Evolutionary conservation across 2,329 filamentous ascomycete species (phyloP).

Genomic region (Alternaria incomplexa): DNA sequence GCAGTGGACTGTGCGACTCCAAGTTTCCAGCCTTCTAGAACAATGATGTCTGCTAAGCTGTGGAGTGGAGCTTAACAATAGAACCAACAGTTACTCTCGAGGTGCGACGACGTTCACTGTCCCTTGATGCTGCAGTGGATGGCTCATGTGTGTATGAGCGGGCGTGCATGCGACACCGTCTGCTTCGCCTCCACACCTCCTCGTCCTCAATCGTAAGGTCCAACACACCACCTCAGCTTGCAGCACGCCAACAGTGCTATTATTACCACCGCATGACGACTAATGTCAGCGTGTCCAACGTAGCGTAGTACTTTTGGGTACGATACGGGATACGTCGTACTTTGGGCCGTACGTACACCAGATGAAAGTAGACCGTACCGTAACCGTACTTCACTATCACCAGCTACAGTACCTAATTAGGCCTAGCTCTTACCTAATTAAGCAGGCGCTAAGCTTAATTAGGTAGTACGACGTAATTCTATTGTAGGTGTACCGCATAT

Average conservation of each 20-base stretch:
- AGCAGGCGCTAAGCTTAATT: too few relatives aligned
- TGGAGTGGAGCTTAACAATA: background rate
- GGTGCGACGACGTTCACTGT: background rate
- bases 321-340: too few relatives aligned
- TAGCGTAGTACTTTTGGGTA: too few relatives aligned
- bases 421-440: too few relatives aligned
- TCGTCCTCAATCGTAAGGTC: background rate
- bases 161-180: background rate
- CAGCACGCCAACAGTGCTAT: background rate
- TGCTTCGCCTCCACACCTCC: conserved; percentile 2
- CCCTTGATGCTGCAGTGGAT: background rate
- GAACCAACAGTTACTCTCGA: background rate
- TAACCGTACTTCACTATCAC: too few relatives aligned
- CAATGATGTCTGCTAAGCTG: background rate
- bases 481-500: too few relatives aligned
- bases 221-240: background rate
- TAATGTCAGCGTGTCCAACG: background rate
- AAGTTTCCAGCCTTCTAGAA: background rate
- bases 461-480: too few relatives aligned
- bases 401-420: too few relatives aligned
- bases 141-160: background rate
- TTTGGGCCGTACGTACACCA: too few relatives aligned
- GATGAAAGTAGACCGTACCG: too few relatives aligned
- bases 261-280: background rate
- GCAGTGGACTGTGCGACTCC: background rate